A percentile compares a stretch with the other conserved stretches of the same genome.
phyloP scores from a whole-genome alignment of 176 grass and related monocot species.

The Puya raimondii region DNA sequence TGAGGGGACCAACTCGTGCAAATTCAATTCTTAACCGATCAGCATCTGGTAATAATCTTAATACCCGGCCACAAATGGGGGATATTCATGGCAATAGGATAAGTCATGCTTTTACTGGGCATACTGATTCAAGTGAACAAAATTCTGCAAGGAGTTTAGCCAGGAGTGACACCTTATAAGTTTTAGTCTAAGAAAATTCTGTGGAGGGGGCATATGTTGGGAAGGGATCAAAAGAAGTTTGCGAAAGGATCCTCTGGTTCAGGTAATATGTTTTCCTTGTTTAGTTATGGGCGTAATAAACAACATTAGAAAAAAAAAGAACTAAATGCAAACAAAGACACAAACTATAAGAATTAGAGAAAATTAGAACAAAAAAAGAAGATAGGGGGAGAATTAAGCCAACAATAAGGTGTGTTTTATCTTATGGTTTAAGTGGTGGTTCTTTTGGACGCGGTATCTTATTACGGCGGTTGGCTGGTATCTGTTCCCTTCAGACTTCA shows the following conservation, averaged over 20 bases:
- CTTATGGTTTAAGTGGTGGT: not conserved
- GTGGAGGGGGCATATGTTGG: not conserved
- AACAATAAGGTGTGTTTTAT: not conserved
- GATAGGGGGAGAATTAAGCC: not conserved
- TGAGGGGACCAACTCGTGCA: not conserved
- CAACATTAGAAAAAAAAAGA: not conserved
- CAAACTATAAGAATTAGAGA: not conserved
- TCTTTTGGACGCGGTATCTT: not conserved
- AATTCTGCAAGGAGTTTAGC: not conserved
- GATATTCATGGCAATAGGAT: conserved; percentile 17
- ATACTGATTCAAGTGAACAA: not conserved
- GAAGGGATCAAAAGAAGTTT: not conserved
- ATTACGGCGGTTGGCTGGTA: not conserved
- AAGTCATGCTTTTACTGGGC: not conserved
- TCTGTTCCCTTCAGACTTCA: not conserved
- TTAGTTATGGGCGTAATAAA: not conserved
- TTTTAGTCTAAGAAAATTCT: not conserved
- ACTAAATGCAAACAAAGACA: not conserved
- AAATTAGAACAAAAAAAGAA: not conserved
- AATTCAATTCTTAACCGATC: conserved; percentile 5
- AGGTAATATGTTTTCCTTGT: not conserved
- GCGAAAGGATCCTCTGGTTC: not conserved
- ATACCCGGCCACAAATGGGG: conserved; percentile 9
- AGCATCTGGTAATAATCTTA: conserved; percentile 21
- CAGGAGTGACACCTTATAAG: not conserved